Evolutionary conservation across 2,329 filamentous ascomycete species (phyloP).

Genomic region (Phaeosphaeriaceae sp.): DNA sequence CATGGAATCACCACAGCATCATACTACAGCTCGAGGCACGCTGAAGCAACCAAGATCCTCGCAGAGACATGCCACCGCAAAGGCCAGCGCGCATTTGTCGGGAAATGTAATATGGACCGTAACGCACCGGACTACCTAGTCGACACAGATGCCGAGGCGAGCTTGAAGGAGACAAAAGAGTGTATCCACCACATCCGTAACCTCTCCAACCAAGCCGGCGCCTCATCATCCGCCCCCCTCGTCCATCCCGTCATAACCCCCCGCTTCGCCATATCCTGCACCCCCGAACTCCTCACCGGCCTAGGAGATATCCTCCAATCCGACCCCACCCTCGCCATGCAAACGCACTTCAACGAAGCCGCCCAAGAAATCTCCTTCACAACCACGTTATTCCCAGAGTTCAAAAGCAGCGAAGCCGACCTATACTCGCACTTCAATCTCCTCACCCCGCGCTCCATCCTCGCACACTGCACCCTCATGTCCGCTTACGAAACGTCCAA

Average conservation of each 20-base stretch:
- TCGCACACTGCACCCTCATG: slow-evolving; percentile 73
- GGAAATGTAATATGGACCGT: slow-evolving; percentile 70
- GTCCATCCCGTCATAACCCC: slow-evolving; percentile 45
- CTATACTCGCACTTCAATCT: slow-evolving; percentile 66
- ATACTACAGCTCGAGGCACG: slow-evolving; percentile 67
- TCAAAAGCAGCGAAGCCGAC: slow-evolving; percentile 63
- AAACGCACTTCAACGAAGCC: slow-evolving; percentile 74
- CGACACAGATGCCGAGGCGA: slow-evolving; percentile 27
- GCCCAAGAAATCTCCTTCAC: slow-evolving; percentile 67
- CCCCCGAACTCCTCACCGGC: slow-evolving; percentile 60
- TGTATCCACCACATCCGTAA: slow-evolving; percentile 34
- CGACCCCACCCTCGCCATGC: slow-evolving; percentile 62
- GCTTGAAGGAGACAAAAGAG: slow-evolving; percentile 21
- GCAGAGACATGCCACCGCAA: slow-evolving; percentile 61
- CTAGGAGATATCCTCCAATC: slow-evolving; percentile 62
- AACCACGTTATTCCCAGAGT: slow-evolving; percentile 62
- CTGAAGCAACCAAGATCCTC: slow-evolving; percentile 64
- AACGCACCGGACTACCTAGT: slow-evolving; percentile 48
- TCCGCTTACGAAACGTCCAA: slow-evolving; percentile 62
- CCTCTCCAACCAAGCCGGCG: slow-evolving; percentile 10
- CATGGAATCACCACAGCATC: slow-evolving; percentile 70
- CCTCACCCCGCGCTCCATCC: slow-evolving; percentile 64
- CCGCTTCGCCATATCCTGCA: slow-evolving; percentile 69
- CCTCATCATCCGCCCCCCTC: slow-evolving; percentile 13
- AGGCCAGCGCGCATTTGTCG: slow-evolving; percentile 68